These are phyloP conservation scores for Teunomyces funiuensis DNA, from an alignment of 805 yeast species.

Conservation along the genomic window DNA sequence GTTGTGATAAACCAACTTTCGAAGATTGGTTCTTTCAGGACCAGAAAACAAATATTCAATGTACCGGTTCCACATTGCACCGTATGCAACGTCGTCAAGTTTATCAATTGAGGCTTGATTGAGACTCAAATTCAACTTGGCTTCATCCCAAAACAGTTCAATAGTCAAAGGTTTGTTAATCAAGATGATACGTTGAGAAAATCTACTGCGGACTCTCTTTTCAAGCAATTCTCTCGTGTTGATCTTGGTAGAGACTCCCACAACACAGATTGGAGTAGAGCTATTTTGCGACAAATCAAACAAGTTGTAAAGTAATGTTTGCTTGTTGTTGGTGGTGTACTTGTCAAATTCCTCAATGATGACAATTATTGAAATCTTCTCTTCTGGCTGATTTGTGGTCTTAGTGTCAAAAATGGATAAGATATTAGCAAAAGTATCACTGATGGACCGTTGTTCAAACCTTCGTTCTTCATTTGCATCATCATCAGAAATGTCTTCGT, in stretches of 20 bases:
- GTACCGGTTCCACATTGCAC: constrained; percentile 45
- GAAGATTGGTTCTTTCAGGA: constrained; percentile 12
- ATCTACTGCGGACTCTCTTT: constrained; percentile 87
- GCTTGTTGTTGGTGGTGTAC: constrained; percentile 71
- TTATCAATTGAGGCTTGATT: constrained; percentile 14
- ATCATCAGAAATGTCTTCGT: constrained; percentile 8
- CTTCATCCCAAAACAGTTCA: constrained; percentile 52
- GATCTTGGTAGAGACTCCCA: constrained; percentile 76
- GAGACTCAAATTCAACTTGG: constrained; percentile 38
- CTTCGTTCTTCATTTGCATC: constrained; percentile 12
- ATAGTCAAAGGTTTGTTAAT: constrained; percentile 51
- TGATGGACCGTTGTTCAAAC: constrained; percentile 53
- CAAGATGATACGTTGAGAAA: constrained; percentile 72
- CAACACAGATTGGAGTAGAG: constrained; percentile 70
- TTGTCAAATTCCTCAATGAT: constrained; percentile 83
- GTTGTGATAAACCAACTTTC: constrained; percentile 28
- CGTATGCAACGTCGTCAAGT: constrained; percentile 21
- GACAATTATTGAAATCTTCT: constrained; percentile 62
- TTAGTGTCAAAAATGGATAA: constrained; percentile 50
- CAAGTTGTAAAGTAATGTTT: constrained; percentile 81
- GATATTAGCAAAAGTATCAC: constrained; percentile 61
- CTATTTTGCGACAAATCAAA: constrained; percentile 81
- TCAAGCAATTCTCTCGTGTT: constrained; percentile 81
- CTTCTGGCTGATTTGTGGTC: constrained; percentile 15
- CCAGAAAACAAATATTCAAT: constrained; percentile 22